A percentile compares a stretch with the other conserved stretches of the same genome.
phyloP scores from a whole-genome alignment of 768 basidiomycete genomes.

The Scleroderma citrinum region DNA sequence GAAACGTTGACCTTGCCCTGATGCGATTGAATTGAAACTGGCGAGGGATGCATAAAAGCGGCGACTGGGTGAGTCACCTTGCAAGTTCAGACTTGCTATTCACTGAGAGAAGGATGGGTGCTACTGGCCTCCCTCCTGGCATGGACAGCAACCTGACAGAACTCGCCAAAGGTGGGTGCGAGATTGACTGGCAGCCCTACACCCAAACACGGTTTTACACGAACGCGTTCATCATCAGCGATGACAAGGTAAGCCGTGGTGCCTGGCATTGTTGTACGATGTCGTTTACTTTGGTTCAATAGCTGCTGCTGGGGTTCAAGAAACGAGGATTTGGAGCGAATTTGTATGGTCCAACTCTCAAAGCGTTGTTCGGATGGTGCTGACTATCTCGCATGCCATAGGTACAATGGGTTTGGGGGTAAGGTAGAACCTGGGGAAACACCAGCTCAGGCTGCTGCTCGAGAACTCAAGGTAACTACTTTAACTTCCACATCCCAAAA shows the following conservation, averaged over 20 bases:
- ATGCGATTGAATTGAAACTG: too few species aligned
- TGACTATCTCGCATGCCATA: slow-evolving; percentile 24
- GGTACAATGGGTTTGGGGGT: slow-evolving; percentile 87
- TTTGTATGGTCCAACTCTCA: slow-evolving; percentile 33
- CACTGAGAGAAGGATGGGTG: slow-evolving; percentile 8
- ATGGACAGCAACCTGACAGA: slow-evolving; percentile 23
- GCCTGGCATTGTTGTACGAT: too few species aligned
- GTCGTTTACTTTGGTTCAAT: slow-evolving; percentile 13
- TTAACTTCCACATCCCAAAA: neutral
- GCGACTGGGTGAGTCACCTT: neutral
- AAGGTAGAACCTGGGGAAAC: slow-evolving; percentile 79
- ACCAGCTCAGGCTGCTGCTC: slow-evolving; percentile 58
- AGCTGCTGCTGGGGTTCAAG: slow-evolving; percentile 73
- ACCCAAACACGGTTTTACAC: slow-evolving; percentile 48
- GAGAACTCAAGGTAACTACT: slow-evolving; percentile 58
- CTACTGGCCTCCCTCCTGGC: slow-evolving; percentile 37
- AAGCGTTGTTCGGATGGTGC: neutral
- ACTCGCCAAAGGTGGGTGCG: slow-evolving; percentile 36
- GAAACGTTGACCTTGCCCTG: too few species aligned
- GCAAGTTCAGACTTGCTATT: neutral
- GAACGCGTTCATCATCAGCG: slow-evolving; percentile 61
- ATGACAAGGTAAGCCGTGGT: slow-evolving; percentile 37
- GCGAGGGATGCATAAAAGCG: neutral
- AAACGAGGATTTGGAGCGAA: slow-evolving; percentile 71
- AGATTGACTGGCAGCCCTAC: slow-evolving; percentile 43